Evolutionary conservation across 371 early-diverging fungal genomes (phyloP).

Genomic region (Agmasoma carcini): DNA sequence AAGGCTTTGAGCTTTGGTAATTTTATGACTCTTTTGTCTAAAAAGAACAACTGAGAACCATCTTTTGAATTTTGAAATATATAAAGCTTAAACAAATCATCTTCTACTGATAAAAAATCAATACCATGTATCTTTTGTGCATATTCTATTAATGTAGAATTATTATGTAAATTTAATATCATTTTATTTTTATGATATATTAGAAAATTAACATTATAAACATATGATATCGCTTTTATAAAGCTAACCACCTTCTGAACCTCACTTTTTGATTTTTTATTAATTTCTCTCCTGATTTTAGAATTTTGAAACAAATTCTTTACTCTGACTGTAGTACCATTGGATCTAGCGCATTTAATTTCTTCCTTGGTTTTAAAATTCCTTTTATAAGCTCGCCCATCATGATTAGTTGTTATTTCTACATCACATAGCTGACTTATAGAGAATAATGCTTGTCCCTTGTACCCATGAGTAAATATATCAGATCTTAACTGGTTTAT

Average conservation of each 20-base stretch:
- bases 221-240: constrained; percentile 62
- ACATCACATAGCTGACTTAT: constrained; percentile 38
- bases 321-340: constrained; percentile 69
- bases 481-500: constrained; percentile 5
- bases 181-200: constrained; percentile 23
- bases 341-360: constrained; percentile 52
- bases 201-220: constrained; percentile 33
- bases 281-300: constrained; percentile 64
- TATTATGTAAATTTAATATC: constrained; percentile 7
- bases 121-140: constrained; percentile 1
- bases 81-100: constrained; percentile 11
- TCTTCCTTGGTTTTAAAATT: constrained; percentile 5
- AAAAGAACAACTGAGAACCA: constrained; percentile 8
- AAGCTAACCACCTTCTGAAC: constrained; percentile 61
- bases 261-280: constrained; percentile 66
- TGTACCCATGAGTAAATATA: constrained; percentile 41
- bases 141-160: constrained; percentile 15
- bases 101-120: constrained; percentile 5
- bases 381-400: not conserved
- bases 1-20: constrained; percentile 9
- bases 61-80: constrained; percentile 20
- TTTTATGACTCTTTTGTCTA: constrained; percentile 18
- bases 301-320: constrained; percentile 62
- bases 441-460: constrained; percentile 50
- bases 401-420: constrained; percentile 33